These are phyloP conservation scores for Crithidia thermophila DNA, from an alignment of 208 protist genomes.

Conservation along the genomic window DNA sequence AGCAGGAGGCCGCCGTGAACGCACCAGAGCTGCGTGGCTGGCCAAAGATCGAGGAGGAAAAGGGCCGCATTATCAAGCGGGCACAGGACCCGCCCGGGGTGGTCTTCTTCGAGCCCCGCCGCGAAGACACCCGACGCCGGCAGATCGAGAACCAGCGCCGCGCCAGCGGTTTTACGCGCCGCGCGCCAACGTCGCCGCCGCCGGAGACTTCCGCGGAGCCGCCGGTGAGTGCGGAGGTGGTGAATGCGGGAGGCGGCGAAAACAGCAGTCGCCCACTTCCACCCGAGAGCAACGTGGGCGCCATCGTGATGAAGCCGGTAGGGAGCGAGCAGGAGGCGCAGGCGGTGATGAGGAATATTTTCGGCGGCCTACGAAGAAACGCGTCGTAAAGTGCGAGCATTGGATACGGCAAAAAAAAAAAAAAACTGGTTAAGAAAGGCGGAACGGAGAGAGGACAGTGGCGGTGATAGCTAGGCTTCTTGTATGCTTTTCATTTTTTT, in stretches of 20 bases:
- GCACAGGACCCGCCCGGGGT: constrained; percentile 69
- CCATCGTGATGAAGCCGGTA: constrained; percentile 33
- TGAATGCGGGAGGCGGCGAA: background rate
- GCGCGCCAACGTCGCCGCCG: background rate
- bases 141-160: constrained; percentile 49
- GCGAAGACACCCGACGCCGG: constrained; percentile 42
- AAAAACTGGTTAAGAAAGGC: too few species aligned
- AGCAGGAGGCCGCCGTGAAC: constrained; percentile 19
- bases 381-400: constrained; percentile 7
- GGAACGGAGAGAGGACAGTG: too few species aligned
- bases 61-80: constrained; percentile 63
- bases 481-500: too few species aligned
- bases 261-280: constrained; percentile 13
- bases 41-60: constrained; percentile 57
- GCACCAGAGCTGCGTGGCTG: constrained; percentile 54
- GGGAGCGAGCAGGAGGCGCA: constrained; percentile 36
- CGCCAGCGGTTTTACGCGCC: constrained; percentile 14
- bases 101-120: constrained; percentile 68
- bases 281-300: constrained; percentile 35
- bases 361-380: constrained; percentile 24
- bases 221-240: background rate
- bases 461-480: too few species aligned
- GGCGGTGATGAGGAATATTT: constrained; percentile 36
- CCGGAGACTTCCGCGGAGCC: background rate
- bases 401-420: background rate